Base-by-base conservation (phyloP, 306 rosid species). In the Lathyrus sativus region DNA sequence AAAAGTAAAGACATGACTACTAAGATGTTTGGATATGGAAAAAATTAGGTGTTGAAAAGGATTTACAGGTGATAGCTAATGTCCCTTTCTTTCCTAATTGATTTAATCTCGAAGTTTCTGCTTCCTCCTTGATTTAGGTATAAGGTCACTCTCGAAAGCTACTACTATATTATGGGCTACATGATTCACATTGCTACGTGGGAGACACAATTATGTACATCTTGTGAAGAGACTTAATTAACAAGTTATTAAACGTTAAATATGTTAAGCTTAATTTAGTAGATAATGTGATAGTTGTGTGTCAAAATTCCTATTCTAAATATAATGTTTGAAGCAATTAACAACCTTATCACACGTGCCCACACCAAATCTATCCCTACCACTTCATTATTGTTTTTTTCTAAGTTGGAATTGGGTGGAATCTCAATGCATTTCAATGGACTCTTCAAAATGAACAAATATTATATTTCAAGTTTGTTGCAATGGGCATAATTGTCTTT, bases 101-200 rank as follows among this genome's bases (percentile, higher is more conserved):
- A 50, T 29, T 66, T 57, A 49, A 57, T 67, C 71, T 72, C 1
- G 59, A 46, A 67, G 29, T 61, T 73, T 67, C 67, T 61, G 17
- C 82, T 73, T 78, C 82, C 18, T 59, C 37, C 45, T 51, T 71
- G 71, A 73, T 53, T 72, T 78, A 78, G 82, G 78, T 24, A 49
- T 67, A 9, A 60, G 37, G 64, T 49, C 74, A 48, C 62, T 72
- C 13, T 72, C 58, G 59, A 58, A 49, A 46, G 72, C 74, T 70
- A 53, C 28, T 18, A 15, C 22, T 10, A 63, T 55, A 50, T 26
- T 41, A 24, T 76, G 54, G 66, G 39, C 46, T 38, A 22, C 17
- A 55, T 12, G 29, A 55, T 64, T 55, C 57, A 54, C 17, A 58
- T 59, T 64, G 11, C 72, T 39, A 48, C 28, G 29, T 26, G 2